A percentile compares a stretch with the other conserved stretches of the same genome.
These are phyloP conservation scores for Ceratocystis ficicola DNA, from an alignment of 2,329 filamentous ascomycete species.

Conservation along the genomic window DNA sequence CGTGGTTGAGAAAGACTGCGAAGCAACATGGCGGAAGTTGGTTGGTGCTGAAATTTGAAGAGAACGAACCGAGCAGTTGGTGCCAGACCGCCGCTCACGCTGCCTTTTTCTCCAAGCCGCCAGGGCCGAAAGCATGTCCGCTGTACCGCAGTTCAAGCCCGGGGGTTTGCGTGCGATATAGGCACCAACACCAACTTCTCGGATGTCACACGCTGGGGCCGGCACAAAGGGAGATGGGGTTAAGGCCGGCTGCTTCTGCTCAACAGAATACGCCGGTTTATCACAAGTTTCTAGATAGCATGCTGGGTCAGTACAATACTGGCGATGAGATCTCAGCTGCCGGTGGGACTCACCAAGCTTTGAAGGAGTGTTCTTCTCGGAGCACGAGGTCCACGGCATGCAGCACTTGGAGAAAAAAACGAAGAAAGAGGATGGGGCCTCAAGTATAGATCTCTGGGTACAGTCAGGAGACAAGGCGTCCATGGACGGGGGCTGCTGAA, in stretches of 20 bases:
- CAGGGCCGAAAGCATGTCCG: slow-evolving; percentile 27
- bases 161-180: slow-evolving; percentile 26
- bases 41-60: slow-evolving; percentile 47
- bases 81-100: slow-evolving; percentile 12
- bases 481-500: neutral
- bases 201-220: slow-evolving; percentile 26
- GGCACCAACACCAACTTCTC: slow-evolving; percentile 29
- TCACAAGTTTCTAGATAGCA: neutral
- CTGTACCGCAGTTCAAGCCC: slow-evolving; percentile 24
- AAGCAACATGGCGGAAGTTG: slow-evolving; percentile 42
- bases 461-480: neutral
- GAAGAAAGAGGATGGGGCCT: neutral
- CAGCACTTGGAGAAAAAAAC: slow-evolving; percentile 11
- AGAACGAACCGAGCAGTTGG: slow-evolving; percentile 30
- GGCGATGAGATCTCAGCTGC: no score
- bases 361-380: neutral
- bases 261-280: slow-evolving; percentile 8
- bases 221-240: slow-evolving; percentile 23
- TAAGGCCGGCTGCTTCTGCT: slow-evolving; percentile 13
- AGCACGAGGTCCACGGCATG: slow-evolving; percentile 12
- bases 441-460: neutral
- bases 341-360: neutral
- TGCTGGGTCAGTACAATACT: neutral
- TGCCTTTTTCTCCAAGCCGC: slow-evolving; percentile 30
- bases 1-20: slow-evolving; percentile 19